A percentile compares a stretch with the other conserved stretches of the same genome.
These are phyloP conservation scores for Heterobasidion irregulare DNA, from an alignment of 1,284 basidiomycete species.

Conservation along the genomic window DNA sequence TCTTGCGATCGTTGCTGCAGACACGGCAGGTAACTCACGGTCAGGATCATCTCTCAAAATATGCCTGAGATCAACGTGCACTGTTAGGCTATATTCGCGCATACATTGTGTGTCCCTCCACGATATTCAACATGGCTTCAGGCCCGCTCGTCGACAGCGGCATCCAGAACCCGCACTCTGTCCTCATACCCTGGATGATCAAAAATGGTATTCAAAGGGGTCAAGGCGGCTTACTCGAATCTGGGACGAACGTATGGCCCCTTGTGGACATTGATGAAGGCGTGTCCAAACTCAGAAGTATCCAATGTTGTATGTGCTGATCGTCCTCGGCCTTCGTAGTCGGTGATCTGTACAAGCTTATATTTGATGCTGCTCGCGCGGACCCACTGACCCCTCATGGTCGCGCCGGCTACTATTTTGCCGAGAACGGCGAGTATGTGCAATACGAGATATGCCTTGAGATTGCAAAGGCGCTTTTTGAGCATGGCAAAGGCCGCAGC, in stretches of 20 bases:
- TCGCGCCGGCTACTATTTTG: conserved; percentile 17
- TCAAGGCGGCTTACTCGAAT: conserved; percentile 18
- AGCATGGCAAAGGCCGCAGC: conserved; percentile 18
- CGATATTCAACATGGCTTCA: conserved; percentile 37
- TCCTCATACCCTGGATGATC: conserved; percentile 35
- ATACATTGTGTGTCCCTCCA: conserved; percentile 38
- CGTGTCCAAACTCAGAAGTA: conserved; percentile 10
- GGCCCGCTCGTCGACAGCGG: conserved; percentile 35
- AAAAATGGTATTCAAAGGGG: conserved; percentile 22
- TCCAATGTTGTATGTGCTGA: not conserved
- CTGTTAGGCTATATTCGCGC: conserved; percentile 31
- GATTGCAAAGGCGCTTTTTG: conserved; percentile 37
- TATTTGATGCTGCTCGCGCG: conserved; percentile 11
- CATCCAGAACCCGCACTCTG: conserved; percentile 35
- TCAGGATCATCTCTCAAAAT: not conserved
- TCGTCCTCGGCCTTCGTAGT: conserved; percentile 2
- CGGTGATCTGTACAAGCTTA: conserved; percentile 8
- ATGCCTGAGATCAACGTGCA: not conserved
- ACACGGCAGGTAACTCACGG: conserved; percentile 25
- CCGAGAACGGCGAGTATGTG: conserved; percentile 18
- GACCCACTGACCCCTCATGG: conserved; percentile 12
- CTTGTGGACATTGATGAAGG: conserved; percentile 37
- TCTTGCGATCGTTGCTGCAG: conserved; percentile 28
- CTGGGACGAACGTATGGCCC: conserved; percentile 33
- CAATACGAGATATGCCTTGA: conserved; percentile 27